phyloP scores from a whole-genome alignment of 257 asterid genomes.

The Vinca minor region DNA sequence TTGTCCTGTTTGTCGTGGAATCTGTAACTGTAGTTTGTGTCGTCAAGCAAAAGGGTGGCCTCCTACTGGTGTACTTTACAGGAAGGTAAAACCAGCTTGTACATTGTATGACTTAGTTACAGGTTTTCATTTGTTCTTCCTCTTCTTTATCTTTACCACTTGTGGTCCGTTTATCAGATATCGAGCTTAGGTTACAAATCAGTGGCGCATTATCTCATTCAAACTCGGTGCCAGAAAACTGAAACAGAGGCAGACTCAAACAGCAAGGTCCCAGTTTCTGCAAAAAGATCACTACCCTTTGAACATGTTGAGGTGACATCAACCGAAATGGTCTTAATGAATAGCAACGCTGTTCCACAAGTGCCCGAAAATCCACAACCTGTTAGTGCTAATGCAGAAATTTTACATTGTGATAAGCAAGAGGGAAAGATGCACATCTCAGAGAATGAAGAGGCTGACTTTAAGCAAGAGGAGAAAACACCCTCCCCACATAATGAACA shows the following conservation, averaged over 20 bases:
- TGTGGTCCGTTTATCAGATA: no score
- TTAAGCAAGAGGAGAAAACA: slow-evolving; percentile 5
- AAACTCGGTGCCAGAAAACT: slow-evolving; percentile 42
- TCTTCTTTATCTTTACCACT: neutral
- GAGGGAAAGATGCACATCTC: slow-evolving; percentile 1
- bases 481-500: neutral
- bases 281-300: slow-evolving; percentile 70
- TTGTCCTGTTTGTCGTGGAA: slow-evolving; percentile 90
- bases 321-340: slow-evolving; percentile 23
- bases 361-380: slow-evolving; percentile 9
- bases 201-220: slow-evolving; percentile 92
- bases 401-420: neutral
- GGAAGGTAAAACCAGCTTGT: slow-evolving; percentile 42
- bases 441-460: neutral
- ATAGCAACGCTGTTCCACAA: slow-evolving; percentile 5
- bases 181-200: slow-evolving; percentile 73
- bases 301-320: slow-evolving; percentile 28
- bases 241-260: slow-evolving; percentile 26
- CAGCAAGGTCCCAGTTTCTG: slow-evolving; percentile 39
- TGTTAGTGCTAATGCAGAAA: slow-evolving; percentile 9
- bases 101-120: neutral
- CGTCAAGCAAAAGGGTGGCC: slow-evolving; percentile 96
- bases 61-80: slow-evolving; percentile 76
- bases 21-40: slow-evolving; percentile 97
- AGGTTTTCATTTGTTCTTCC: neutral